Percentiles rank a stretch among this genome's conserved stretches.
Evolutionary conservation across 192 early-diverging fungal species (phyloP).

Genomic region (Mortierella alpina): DNA sequence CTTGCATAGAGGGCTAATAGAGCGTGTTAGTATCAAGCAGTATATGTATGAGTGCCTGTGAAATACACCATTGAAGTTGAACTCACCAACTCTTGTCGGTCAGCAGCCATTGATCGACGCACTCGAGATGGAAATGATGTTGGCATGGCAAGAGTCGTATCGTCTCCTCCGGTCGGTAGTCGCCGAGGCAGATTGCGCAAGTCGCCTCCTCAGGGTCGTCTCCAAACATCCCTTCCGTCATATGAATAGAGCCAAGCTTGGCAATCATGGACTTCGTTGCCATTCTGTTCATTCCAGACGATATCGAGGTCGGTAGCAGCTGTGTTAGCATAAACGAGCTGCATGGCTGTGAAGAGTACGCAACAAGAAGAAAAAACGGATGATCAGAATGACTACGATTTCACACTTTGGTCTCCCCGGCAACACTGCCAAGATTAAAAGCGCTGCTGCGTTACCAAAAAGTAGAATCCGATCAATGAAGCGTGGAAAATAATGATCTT

Average conservation of each 20-base stretch:
- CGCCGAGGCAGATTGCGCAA: constrained; percentile 53
- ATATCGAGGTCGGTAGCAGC: constrained; percentile 25
- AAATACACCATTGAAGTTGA: not conserved
- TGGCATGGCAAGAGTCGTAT: constrained; percentile 52
- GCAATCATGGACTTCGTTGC: constrained; percentile 54
- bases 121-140: constrained; percentile 55
- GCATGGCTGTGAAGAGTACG: constrained; percentile 20
- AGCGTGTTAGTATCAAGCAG: not conserved
- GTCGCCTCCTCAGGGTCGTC: constrained; percentile 42
- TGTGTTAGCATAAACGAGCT: constrained; percentile 17
- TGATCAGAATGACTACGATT: not conserved
- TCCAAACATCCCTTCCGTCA: constrained; percentile 50
- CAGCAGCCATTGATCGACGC: constrained; percentile 53
- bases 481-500: constrained; percentile 52
- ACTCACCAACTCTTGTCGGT: constrained; percentile 55
- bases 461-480: constrained; percentile 42
- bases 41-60: not conserved
- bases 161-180: constrained; percentile 38
- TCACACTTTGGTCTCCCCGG: not conserved
- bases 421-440: not conserved
- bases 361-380: not conserved
- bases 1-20: constrained; percentile 51
- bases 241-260: constrained; percentile 28
- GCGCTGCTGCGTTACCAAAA: constrained; percentile 21
- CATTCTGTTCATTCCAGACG: constrained; percentile 36